phyloP scores from a whole-genome alignment of 495 filamentous ascomycete genomes.

The Recurvomyces mirabilis region DNA sequence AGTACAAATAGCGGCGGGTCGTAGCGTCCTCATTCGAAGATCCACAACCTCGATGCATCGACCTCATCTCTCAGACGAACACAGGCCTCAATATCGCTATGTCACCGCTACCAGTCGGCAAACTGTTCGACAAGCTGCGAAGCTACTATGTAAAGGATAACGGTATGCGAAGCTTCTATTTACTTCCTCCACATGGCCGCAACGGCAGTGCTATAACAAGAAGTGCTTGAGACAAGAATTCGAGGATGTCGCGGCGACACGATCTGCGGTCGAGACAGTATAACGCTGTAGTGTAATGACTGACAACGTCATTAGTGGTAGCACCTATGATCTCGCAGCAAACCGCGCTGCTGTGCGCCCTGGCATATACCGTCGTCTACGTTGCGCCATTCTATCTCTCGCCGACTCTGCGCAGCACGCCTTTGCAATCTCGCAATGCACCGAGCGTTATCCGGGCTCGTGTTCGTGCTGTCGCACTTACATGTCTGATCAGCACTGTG shows the following conservation, averaged over 20 bases:
- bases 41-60: too few relatives aligned
- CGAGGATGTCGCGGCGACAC: too few relatives aligned
- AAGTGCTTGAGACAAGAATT: too few relatives aligned
- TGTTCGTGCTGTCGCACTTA: constrained; percentile 62
- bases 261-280: too few relatives aligned
- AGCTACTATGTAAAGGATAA: constrained; percentile 11
- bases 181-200: background rate
- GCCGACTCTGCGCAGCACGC: constrained; percentile 63
- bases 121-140: constrained; percentile 3
- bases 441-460: constrained; percentile 82
- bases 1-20: too few relatives aligned
- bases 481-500: constrained; percentile 50
- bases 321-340: too few relatives aligned
- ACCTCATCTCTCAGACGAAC: too few relatives aligned
- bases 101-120: constrained; percentile 5
- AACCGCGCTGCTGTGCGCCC: constrained; percentile 25
- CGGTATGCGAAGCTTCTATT: constrained; percentile 2
- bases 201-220: too few relatives aligned
- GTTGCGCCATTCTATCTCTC: constrained; percentile 87
- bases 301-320: too few relatives aligned
- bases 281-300: too few relatives aligned
- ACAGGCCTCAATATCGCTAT: background rate
- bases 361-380: constrained; percentile 72
- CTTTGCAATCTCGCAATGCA: constrained; percentile 72
- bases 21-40: too few relatives aligned